A percentile compares a stretch with the other conserved stretches of the same genome.
Conservation (phyloP, 768 basidiomycete genomes). For the Obba rivulosa region DNA sequence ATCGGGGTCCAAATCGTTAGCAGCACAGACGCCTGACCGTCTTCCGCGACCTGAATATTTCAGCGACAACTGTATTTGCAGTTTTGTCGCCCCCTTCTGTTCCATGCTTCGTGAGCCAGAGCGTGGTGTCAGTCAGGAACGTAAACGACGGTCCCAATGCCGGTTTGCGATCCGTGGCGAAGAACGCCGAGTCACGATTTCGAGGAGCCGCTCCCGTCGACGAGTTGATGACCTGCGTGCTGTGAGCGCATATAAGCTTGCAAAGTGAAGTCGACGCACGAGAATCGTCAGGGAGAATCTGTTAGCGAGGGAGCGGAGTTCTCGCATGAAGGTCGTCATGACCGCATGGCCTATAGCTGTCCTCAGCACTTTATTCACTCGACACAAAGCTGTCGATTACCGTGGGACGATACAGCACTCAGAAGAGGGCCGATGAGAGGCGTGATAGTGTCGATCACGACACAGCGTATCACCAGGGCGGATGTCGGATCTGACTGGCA, state of each 20-base stretch:
- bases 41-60: constrained; percentile 24
- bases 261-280: constrained; percentile 34
- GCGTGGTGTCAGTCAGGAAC: constrained; percentile 63
- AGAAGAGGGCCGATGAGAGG: constrained; percentile 58
- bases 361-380: neutral
- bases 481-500: neutral
- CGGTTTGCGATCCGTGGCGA: constrained; percentile 48
- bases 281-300: constrained; percentile 42
- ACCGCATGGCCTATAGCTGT: constrained; percentile 50
- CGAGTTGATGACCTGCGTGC: constrained; percentile 55
- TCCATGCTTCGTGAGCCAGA: constrained; percentile 53
- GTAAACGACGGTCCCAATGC: constrained; percentile 74
- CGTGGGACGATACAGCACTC: constrained; percentile 63
- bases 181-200: constrained; percentile 30
- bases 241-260: constrained; percentile 1
- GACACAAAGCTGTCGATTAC: constrained; percentile 14
- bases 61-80: constrained; percentile 10
- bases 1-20: neutral
- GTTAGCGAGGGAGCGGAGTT: constrained; percentile 48
- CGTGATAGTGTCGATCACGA: constrained; percentile 66
- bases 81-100: neutral
- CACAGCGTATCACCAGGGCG: constrained; percentile 29
- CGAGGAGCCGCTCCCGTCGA: constrained; percentile 32
- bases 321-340: constrained; percentile 68
- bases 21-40: constrained; percentile 11